Base-by-base conservation (phyloP, 2,329 filamentous ascomycete genomes). In the Helotiales sp. region DNA sequence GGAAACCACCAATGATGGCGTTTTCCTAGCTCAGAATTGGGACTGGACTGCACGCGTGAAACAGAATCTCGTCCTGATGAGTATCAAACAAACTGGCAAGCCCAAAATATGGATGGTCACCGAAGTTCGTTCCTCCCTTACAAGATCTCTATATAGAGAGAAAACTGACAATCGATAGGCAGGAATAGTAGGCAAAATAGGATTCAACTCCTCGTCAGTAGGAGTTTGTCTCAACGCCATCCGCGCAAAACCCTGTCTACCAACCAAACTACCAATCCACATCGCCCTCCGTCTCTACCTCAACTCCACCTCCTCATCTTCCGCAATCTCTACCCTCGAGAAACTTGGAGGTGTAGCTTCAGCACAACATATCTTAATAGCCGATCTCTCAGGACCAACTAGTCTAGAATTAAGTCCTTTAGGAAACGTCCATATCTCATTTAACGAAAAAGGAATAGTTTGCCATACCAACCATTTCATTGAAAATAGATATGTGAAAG, bases 171-270 rank as follows among this genome's bases (percentile, higher is more conserved):
- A n/a, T 34, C 52, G 34, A 19, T 34, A 67, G 58, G 67, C 67
- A 9, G 67, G 66, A 8, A 66, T 69, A 7, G 55, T 69, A 10
- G 67, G 67, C 17, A 69, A 85, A 65, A 84, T 86, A 38, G 82
- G 83, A 0, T 71, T 85, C 57, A 85, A 85, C 63, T 75, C 71
- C 31, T 61, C 67, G 0, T 80, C 81, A 2, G 81, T 86, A 0
- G 82, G 81, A 1, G 78, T 81, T 0, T 77, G 76, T 48, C 72
- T 85, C 29, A 86, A 85, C 64, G 83, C 82, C 3, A 81, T 85
- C 60, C 72, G 74, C 59, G 79, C 78, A 2, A 71, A 73, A 40
- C 81, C 81, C 2, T 74, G 81, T 34, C 72, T 79, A 57, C 66
- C 73, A 1, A 68, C 67, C 3, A 75, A 75, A 10, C 65, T 85